Conservation (phyloP, 2,329 filamentous ascomycete species). For the Aspergillus fischeri region DNA sequence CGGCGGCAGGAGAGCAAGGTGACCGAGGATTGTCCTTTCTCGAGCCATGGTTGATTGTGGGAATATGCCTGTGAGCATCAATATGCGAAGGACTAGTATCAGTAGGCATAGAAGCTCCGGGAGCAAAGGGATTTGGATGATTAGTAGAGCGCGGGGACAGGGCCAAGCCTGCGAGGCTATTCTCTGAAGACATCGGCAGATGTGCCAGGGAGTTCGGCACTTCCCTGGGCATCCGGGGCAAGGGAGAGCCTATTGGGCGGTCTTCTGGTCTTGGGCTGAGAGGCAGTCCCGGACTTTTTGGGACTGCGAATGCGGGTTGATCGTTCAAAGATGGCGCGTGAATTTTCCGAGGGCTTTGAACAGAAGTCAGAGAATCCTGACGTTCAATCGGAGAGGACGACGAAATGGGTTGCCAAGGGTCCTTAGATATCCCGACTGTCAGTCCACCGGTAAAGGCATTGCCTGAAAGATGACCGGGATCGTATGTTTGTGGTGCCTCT, state of each 20-base stretch:
- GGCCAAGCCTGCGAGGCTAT: slow-evolving; percentile 49
- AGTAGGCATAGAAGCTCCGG: slow-evolving; percentile 59
- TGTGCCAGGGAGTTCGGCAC: slow-evolving; percentile 50
- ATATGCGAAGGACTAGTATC: slow-evolving; percentile 7
- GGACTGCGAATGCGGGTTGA: slow-evolving; percentile 42
- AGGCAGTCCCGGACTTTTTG: slow-evolving; percentile 61
- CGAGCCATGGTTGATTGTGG: slow-evolving; percentile 35
- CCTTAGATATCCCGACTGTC: slow-evolving; percentile 32
- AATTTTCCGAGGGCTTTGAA: slow-evolving; percentile 26
- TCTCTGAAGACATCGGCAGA: slow-evolving; percentile 65
- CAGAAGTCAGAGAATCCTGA: slow-evolving; percentile 27
- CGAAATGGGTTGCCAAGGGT: slow-evolving; percentile 50
- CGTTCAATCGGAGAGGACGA: slow-evolving; percentile 23
- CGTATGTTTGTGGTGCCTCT: not conserved
- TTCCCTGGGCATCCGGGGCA: slow-evolving; percentile 55
- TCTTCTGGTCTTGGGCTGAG: slow-evolving; percentile 59
- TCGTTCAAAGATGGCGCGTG: slow-evolving; percentile 28
- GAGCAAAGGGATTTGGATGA: slow-evolving; percentile 68
- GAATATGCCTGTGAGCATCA: slow-evolving; percentile 21
- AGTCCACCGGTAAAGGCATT: slow-evolving; percentile 6
- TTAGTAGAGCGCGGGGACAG: slow-evolving; percentile 70
- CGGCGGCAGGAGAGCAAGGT: slow-evolving; percentile 29
- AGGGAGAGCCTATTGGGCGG: slow-evolving; percentile 56
- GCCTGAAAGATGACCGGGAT: slow-evolving; percentile 2
- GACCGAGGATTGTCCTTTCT: slow-evolving; percentile 33